Percentiles rank a stretch among this genome's conserved stretches.
Evolutionary conservation across 805 yeast genomes (phyloP).

Genomic region (Maudiozyma serrabonitensis): DNA sequence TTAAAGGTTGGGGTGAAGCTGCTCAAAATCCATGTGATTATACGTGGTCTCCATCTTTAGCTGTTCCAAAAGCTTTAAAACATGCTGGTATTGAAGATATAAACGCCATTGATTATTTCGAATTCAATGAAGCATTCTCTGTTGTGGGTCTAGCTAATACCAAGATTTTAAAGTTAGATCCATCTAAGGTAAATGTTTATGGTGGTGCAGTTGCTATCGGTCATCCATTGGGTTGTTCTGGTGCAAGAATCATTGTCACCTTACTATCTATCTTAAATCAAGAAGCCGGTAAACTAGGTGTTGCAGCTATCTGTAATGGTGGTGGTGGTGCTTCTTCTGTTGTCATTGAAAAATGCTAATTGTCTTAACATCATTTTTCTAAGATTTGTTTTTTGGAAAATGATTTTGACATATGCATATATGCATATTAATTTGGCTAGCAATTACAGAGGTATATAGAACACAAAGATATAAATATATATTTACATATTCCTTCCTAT

Average conservation of each 20-base stretch:
- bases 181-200: slow-evolving; percentile 63
- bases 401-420: too few species aligned
- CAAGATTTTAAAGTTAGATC: slow-evolving; percentile 53
- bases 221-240: slow-evolving; percentile 93
- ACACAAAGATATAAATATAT: too few species aligned
- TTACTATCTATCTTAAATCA: slow-evolving; percentile 69
- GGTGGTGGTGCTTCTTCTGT: slow-evolving; percentile 98
- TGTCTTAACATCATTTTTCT: neutral
- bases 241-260: slow-evolving; percentile 88
- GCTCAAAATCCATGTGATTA: slow-evolving; percentile 91
- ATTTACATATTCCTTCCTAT: too few species aligned
- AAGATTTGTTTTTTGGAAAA: neutral
- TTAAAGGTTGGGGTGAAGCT: slow-evolving; percentile 96
- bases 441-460: too few species aligned
- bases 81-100: slow-evolving; percentile 56
- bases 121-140: slow-evolving; percentile 95
- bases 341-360: slow-evolving; percentile 60
- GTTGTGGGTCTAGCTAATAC: slow-evolving; percentile 91
- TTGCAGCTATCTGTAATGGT: slow-evolving; percentile 96
- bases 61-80: slow-evolving; percentile 91
- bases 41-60: slow-evolving; percentile 91
- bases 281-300: slow-evolving; percentile 83
- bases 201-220: slow-evolving; percentile 97
- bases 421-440: too few species aligned
- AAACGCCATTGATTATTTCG: slow-evolving; percentile 77